A percentile compares a stretch with the other conserved stretches of the same genome.
These are phyloP conservation scores for Xylaria curta DNA, from an alignment of 495 filamentous ascomycete genomes.

Conservation along the genomic window DNA sequence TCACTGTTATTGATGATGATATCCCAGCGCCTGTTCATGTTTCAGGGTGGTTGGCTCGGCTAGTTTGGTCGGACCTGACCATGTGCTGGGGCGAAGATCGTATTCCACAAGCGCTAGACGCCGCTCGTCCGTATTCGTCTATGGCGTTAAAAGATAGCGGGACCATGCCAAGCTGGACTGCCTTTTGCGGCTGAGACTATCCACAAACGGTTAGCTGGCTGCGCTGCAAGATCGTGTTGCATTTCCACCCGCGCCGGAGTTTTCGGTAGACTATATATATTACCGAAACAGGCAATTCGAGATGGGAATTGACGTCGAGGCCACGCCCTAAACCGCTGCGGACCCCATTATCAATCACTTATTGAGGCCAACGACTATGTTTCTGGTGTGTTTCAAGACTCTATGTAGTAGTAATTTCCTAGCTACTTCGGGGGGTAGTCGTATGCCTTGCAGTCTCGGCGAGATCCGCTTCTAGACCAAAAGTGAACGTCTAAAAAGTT, in stretches of 20 bases:
- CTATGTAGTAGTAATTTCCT: neutral
- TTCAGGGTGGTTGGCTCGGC: constrained; percentile 7
- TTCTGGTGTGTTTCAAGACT: constrained; percentile 6
- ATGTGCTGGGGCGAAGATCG: constrained; percentile 10
- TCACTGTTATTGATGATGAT: neutral
- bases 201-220: neutral
- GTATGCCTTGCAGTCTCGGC: neutral
- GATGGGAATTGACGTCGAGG: neutral
- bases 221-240: constrained; percentile 4
- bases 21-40: neutral
- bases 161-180: constrained; percentile 2
- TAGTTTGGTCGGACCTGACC: constrained; percentile 18
- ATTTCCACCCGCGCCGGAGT: neutral
- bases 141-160: neutral
- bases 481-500: neutral
- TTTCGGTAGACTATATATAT: neutral
- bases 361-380: constrained; percentile 5
- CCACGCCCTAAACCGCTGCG: neutral
- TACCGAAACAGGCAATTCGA: constrained; percentile 2
- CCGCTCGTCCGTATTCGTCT: constrained; percentile 24
- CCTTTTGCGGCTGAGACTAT: constrained; percentile 5
- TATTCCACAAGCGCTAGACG: constrained; percentile 19
- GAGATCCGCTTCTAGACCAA: constrained; percentile 4
- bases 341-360: neutral
- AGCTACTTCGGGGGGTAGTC: neutral